Evolutionary conservation across 768 basidiomycete species (phyloP), one percentile per base, ranked within the genome.

Genomic region (Boletellus ananiceps): DNA sequence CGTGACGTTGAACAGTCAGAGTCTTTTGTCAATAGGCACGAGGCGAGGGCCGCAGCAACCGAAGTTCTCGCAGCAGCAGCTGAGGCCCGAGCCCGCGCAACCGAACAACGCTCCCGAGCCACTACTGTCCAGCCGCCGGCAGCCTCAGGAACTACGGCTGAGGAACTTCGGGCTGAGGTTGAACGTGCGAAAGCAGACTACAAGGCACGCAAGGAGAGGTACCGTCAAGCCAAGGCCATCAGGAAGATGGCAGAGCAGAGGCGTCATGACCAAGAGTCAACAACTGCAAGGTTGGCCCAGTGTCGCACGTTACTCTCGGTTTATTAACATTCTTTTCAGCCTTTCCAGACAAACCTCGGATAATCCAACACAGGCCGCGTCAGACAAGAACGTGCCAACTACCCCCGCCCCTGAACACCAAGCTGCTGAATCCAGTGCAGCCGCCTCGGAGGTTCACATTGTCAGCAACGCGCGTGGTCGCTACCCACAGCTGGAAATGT

Each of bases 131-230:
- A 19, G 19, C 38, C 43, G 1, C 25, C 56, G 15, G 29, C 42
- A 5, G 15, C 29, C 16, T 5, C 37, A 5, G 55, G 51, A 18
- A 23, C 5, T 15, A 47, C 62, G 2, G 47, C 63, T n/a, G 60
- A 60, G 47, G 57, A 65, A 15, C 58, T 71, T 35, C 59, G 64
- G 27, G 59, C 54, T 25, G 72, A 78, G 27, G 76, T 88, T 3
- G 81, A 88, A 57, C 77, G 70, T 16, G 85, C 87, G 1, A 90
- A 87, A 57, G 72, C 71, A 23, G 67, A 69, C 19, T 90, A 90
- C 64, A 85, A 80, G 66, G 74, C 72, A 1, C 78, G 82, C 65
- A 90, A 90, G 59, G 85, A 86, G 57, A 72, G 71, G 19, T 87
- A 88, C 57, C 77, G 85, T 25, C 69, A 69, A 55, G 79, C 82